Conservation (phyloP, 208 protist genomes). For the Crithidia expoeki region DNA sequence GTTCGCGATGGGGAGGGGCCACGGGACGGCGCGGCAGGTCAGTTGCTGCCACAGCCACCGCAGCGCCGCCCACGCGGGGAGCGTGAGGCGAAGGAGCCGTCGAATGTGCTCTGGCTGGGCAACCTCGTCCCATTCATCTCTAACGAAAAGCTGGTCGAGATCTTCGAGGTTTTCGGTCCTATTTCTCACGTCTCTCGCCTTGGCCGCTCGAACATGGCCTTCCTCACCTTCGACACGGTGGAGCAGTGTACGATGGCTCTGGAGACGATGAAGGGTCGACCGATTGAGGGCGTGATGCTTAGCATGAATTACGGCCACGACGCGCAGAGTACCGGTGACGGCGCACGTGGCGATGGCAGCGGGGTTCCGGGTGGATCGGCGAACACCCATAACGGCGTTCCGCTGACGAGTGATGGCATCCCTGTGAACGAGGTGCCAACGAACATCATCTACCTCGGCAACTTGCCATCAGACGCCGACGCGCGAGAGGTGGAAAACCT, state of each 20-base stretch:
- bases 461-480: slow-evolving; percentile 67
- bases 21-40: neutral
- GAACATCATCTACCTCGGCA: slow-evolving; percentile 88
- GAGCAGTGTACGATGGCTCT: slow-evolving; percentile 86
- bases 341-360: slow-evolving; percentile 7
- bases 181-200: slow-evolving; percentile 74
- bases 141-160: slow-evolving; percentile 69
- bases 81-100: slow-evolving; percentile 62
- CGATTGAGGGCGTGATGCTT: slow-evolving; percentile 75
- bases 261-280: slow-evolving; percentile 70
- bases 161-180: slow-evolving; percentile 81
- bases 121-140: slow-evolving; percentile 73
- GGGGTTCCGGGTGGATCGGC: slow-evolving; percentile 9
- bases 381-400: slow-evolving; percentile 8
- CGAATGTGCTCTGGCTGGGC: slow-evolving; percentile 84
- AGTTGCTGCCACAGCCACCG: slow-evolving; percentile 17
- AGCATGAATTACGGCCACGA: slow-evolving; percentile 85
- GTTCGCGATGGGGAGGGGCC: slow-evolving; percentile 10
- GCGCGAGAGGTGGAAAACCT: slow-evolving; percentile 73
- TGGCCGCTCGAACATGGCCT: slow-evolving; percentile 73
- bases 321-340: slow-evolving; percentile 33
- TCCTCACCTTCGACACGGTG: slow-evolving; percentile 84
- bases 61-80: slow-evolving; percentile 60
- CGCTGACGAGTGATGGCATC: slow-evolving; percentile 46
- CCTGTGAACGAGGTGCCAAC: slow-evolving; percentile 72